Evolutionary conservation across 371 early-diverging fungal genomes (phyloP), one percentile per base, ranked within the genome.

Genomic region (Fennellomyces sp.): DNA sequence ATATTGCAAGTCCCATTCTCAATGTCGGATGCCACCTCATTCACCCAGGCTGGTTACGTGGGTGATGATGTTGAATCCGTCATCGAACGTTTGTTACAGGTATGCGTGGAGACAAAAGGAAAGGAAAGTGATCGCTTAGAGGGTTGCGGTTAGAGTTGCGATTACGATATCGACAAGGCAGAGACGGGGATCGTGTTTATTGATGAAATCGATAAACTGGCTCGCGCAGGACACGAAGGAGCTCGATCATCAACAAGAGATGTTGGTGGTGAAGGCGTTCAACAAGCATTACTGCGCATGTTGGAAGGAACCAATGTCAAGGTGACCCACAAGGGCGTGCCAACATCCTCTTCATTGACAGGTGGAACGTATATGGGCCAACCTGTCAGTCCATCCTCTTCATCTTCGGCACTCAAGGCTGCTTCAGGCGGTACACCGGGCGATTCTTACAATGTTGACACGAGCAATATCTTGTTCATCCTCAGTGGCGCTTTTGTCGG

Each of bases 191-290:
- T 96, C 55, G 92, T 96, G 15, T 95, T 94, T 75, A 92, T 96
- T 60, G 96, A 96, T 65, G 96, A 96, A 68, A 90, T 95, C 31
- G 96, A 96, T 77, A 94, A 94, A 72, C 90, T 94, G 54, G 87
- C 93, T 1, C 76, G 89, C 55, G 4, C 45, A 23, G 75, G 36
- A 17, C 27, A 15, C 6, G 36, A 49, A 25, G 58, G 58, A 1
- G 12, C 42, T 6, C 26, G 27, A 6, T 86, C 90, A 0, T 78
- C 86, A 21, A 85, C 93, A n/a, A 91, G 93, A 61, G 96, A 96
- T 74, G 95, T 96, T 0, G 90, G 92, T 6, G 96, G 96, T 50
- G 95, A 96, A 71, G 96, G 96, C 7, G 96, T 96, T 5, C 96
- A 96, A 65, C 95, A 96, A 66, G 87, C 72, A 42, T 69, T 93